These are phyloP conservation scores for Colletotrichum eremochloae DNA, from an alignment of 2,329 filamentous ascomycete genomes.

Conservation along the genomic window DNA sequence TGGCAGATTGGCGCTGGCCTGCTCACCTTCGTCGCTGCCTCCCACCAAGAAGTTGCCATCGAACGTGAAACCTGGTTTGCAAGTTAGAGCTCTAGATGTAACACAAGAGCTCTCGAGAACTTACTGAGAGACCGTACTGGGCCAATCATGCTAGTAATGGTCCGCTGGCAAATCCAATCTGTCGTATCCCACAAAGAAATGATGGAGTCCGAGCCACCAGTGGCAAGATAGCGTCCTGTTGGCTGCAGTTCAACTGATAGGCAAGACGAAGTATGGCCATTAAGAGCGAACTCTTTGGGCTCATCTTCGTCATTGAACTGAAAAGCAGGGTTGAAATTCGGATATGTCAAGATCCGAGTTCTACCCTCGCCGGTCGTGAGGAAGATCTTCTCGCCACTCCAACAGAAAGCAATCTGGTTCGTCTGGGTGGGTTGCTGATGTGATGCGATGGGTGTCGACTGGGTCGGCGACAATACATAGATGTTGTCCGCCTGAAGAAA, in stretches of 20 bases:
- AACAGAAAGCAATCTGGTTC: conserved; percentile 81
- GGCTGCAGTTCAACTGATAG: conserved; percentile 78
- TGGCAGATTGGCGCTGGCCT: not conserved
- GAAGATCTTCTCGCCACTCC: conserved; percentile 78
- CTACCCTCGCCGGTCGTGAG: conserved; percentile 79
- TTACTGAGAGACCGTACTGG: conserved; percentile 77
- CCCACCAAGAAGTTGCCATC: conserved; percentile 82
- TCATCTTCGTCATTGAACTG: conserved; percentile 61
- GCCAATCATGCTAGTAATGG: conserved; percentile 76
- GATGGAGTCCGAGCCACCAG: conserved; percentile 80
- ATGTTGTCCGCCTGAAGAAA: conserved; percentile 69
- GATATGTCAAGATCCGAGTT: conserved; percentile 78
- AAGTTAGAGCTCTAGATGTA: not conserved
- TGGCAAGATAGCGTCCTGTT: conserved; percentile 78
- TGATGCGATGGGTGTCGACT: conserved; percentile 66
- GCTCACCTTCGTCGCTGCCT: conserved; percentile 78
- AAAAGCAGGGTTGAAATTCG: conserved; percentile 69
- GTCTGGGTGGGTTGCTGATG: conserved; percentile 75
- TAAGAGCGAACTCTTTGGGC: conserved; percentile 70
- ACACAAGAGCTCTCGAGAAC: conserved; percentile 45
- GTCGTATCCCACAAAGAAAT: conserved; percentile 84
- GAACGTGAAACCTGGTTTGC: conserved; percentile 75
- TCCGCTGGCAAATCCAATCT: conserved; percentile 82
- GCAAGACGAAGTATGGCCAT: conserved; percentile 80
- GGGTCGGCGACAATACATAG: conserved; percentile 72